Base-by-base conservation (phyloP, 495 filamentous ascomycete species). In the Evernia prunastri region DNA sequence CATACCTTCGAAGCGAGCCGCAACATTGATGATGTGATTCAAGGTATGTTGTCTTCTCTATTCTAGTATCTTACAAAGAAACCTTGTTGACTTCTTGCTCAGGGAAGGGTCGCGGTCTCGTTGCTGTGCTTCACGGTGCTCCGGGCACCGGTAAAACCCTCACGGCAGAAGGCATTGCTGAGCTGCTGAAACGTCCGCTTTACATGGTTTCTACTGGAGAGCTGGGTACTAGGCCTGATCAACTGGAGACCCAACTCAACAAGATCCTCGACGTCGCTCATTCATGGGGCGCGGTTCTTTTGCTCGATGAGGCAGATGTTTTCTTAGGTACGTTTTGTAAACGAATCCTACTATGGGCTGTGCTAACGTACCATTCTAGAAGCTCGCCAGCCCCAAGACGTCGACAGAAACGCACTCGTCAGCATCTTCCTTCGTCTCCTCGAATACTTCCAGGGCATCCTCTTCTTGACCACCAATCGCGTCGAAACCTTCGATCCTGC, bases 81-180 rank as follows among this genome's bases (percentile, higher is more conserved):
- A 23, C 39, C 1, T 20, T 29, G 53, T 33, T 62, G 86, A 90
- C 66, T 84, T 90, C 35, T 88, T 90, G 42, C 82, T 85, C 36
- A 68, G 89, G 89, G 68, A 91, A 91, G 67, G 89, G 88, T 56
- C 84, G 85, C 60, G 89, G 88, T 15, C 82, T 91, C 8, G 88
- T 90, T 20, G 82, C 81, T 56, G 87, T 93, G 4, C 81, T 93
- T 0, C 89, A 91, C 61, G 91, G 91, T 0, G 89, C 90, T 18
- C 89, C 90, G 1, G 90, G 91, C 29, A 92, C 89, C 3, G 91
- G 91, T 58, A 96, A 96, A 78, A 96, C 91, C 0, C 80, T 96
- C 9, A 96, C 91, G 0, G 91, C 89, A 4, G 91, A 95, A 69
- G 87, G 88, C 20, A 94, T 96, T 65, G 87, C 87, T 5, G 91